Conservation (phyloP, 1,284 basidiomycete genomes). For the Lignosus rhinocerotis region DNA sequence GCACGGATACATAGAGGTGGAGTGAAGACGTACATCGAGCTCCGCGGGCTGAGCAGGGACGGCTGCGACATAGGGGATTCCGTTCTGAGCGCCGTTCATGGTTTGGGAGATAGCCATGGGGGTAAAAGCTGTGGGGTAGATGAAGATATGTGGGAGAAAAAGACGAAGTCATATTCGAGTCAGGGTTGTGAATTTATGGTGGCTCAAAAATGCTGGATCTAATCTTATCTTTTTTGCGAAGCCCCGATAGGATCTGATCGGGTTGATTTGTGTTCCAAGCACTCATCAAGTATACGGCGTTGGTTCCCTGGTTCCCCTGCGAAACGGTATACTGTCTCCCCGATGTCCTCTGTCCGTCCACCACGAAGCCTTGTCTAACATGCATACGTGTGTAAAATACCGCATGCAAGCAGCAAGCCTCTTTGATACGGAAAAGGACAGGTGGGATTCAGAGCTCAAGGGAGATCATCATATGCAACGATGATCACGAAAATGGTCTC, state of each 20-base stretch:
- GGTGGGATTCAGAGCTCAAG: neutral
- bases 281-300: no score
- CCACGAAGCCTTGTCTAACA: no score
- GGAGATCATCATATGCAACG: neutral
- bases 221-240: constrained; percentile 15
- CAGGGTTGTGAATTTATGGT: neutral
- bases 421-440: neutral
- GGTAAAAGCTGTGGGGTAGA: neutral
- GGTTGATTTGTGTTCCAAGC: no score
- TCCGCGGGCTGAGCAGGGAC: constrained; percentile 8
- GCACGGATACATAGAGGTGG: neutral
- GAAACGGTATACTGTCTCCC: no score
- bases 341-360: no score
- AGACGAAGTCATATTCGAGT: constrained; percentile 4
- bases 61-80: neutral
- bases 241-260: neutral
- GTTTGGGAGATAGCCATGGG: constrained; percentile 15
- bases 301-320: no score
- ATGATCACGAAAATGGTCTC: neutral
- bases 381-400: neutral
- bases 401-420: neutral
- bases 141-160: neutral
- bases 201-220: constrained; percentile 10
- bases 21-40: constrained; percentile 16
- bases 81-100: constrained; percentile 3